A percentile compares a stretch with the other conserved stretches of the same genome.
phyloP scores from a whole-genome alignment of 1,139 yeast species.

The Schwanniomyces etchellsii region DNA sequence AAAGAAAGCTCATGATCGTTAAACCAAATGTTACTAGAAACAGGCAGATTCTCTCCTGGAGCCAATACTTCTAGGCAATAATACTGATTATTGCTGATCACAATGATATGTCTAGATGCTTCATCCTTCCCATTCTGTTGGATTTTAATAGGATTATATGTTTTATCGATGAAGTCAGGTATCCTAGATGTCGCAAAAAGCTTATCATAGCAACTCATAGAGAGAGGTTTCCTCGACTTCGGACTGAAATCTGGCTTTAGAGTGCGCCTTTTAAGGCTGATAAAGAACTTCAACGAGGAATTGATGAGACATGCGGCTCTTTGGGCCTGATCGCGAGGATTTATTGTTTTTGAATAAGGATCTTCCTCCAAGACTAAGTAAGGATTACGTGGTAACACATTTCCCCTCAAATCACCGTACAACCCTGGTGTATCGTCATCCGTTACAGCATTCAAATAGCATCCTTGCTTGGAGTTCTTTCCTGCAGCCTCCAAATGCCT shows the following conservation, averaged over 20 bases:
- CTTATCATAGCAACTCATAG: slow-evolving; percentile 63
- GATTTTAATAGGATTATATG: slow-evolving; percentile 15
- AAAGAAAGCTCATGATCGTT: slow-evolving; percentile 51
- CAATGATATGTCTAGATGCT: slow-evolving; percentile 45
- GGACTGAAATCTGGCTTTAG: slow-evolving; percentile 56
- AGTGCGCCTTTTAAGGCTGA: slow-evolving; percentile 49
- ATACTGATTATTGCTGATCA: slow-evolving; percentile 59
- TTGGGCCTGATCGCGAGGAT: slow-evolving; percentile 60
- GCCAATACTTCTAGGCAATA: slow-evolving; percentile 56
- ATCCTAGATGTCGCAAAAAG: slow-evolving; percentile 65
- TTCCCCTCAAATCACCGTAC: slow-evolving; percentile 59
- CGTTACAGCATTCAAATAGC: slow-evolving; percentile 58
- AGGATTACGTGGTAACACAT: slow-evolving; percentile 71
- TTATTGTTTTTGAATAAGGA: slow-evolving; percentile 50
- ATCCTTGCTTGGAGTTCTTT: slow-evolving; percentile 30
- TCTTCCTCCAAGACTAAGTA: slow-evolving; percentile 69
- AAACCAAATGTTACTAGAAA: slow-evolving; percentile 35
- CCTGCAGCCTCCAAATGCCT: slow-evolving; percentile 43
- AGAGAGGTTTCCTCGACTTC: slow-evolving; percentile 42
- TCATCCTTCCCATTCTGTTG: background rate
- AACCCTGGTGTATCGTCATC: slow-evolving; percentile 58
- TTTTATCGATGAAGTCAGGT: slow-evolving; percentile 29
- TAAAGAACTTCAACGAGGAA: slow-evolving; percentile 59
- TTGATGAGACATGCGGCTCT: slow-evolving; percentile 62
- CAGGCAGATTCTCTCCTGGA: slow-evolving; percentile 19